Conservation (phyloP, 345 rosid genomes). For the Anastatica hierochuntica region DNA sequence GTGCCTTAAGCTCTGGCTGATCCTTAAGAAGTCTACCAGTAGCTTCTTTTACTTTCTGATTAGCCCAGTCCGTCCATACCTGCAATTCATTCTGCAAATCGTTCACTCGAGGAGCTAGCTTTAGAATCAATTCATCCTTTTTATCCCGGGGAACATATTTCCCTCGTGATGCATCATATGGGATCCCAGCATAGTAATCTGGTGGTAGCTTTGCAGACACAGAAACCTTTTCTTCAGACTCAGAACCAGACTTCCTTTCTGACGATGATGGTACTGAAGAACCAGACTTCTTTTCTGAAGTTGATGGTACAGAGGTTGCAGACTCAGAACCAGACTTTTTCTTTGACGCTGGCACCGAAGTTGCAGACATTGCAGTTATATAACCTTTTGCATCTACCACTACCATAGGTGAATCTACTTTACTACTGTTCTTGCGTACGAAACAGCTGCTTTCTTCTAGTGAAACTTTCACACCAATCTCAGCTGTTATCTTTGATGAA, state of each 20-base stretch:
- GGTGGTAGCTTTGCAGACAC: constrained; percentile 31
- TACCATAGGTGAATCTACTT: constrained; percentile 16
- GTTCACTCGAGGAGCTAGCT: constrained; percentile 22
- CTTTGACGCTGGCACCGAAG: constrained; percentile 4
- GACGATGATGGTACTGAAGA: constrained; percentile 5
- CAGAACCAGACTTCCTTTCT: constrained; percentile 14
- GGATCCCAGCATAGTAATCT: constrained; percentile 36
- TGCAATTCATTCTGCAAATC: constrained; percentile 51
- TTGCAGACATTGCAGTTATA: constrained; percentile 17
- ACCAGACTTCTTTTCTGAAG: constrained; percentile 15
- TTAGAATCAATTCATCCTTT: constrained; percentile 25
- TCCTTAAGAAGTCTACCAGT: constrained; percentile 68
- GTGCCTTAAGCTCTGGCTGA: constrained; percentile 71
- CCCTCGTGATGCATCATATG: constrained; percentile 35
- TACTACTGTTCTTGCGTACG: constrained; percentile 14
- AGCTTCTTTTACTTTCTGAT: constrained; percentile 96
- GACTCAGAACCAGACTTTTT: constrained; percentile 16
- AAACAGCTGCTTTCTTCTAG: constrained; percentile 12
- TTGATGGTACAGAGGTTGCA: constrained; percentile 8
- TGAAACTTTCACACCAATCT: constrained; percentile 27
- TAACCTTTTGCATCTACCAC: constrained; percentile 21
- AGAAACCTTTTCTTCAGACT: constrained; percentile 18
- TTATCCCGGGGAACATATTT: constrained; percentile 29
- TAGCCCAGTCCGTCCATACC: constrained; percentile 96
- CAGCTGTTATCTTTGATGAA: constrained; percentile 26